phyloP scores from a whole-genome alignment of 306 rosid genomes.

The Cyamopsis tetragonoloba region DNA sequence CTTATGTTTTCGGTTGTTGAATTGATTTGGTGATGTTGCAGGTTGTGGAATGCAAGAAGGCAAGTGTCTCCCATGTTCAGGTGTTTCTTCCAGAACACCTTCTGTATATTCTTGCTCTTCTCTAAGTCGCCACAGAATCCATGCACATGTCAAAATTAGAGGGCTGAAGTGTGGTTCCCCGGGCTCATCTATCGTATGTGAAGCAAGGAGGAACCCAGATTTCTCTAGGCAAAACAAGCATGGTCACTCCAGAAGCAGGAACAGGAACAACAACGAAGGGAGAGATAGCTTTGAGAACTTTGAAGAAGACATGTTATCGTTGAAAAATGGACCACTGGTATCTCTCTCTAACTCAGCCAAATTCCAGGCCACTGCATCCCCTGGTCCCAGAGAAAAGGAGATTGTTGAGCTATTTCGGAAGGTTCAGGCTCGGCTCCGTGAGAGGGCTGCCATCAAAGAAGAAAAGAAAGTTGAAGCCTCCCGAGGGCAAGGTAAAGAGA shows the following conservation, averaged over 20 bases:
- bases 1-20: neutral
- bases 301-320: constrained; percentile 65
- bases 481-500: constrained; percentile 58
- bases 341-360: constrained; percentile 59
- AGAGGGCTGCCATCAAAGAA: constrained; percentile 70
- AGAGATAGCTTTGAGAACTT: constrained; percentile 62
- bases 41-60: constrained; percentile 65
- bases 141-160: constrained; percentile 47
- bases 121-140: constrained; percentile 31
- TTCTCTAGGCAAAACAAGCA: constrained; percentile 72
- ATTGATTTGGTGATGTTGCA: constrained; percentile 25
- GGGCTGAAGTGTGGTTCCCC: constrained; percentile 39
- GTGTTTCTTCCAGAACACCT: constrained; percentile 55
- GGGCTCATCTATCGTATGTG: constrained; percentile 52
- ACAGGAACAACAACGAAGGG: constrained; percentile 60
- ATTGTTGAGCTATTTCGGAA: constrained; percentile 89
- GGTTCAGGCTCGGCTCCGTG: constrained; percentile 89
- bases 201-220: constrained; percentile 72
- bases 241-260: constrained; percentile 57
- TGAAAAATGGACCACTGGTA: constrained; percentile 66
- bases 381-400: constrained; percentile 95
- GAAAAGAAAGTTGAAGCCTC: constrained; percentile 66
- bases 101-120: constrained; percentile 44
- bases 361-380: constrained; percentile 67
- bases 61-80: constrained; percentile 57